Evolutionary conservation across 2,329 filamentous ascomycete species (phyloP).

Genomic region (Dryadomyces quercivorus): DNA sequence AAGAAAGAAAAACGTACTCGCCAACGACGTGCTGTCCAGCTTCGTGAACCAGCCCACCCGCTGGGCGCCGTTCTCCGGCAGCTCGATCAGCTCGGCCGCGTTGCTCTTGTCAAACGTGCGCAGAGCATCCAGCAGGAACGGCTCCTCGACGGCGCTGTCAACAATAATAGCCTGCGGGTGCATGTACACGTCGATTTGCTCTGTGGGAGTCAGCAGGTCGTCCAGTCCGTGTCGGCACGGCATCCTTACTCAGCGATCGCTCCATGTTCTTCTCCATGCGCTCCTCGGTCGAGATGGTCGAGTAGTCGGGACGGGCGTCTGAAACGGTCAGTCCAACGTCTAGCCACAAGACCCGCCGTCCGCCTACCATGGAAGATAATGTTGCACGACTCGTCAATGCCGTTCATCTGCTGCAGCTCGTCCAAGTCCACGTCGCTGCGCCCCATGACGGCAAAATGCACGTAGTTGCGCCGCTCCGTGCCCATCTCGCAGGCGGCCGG

Average conservation of each 20-base stretch:
- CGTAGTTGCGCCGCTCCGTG: constrained; percentile 50
- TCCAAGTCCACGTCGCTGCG: constrained; percentile 56
- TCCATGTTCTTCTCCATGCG: constrained; percentile 55
- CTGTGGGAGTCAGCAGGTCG: constrained; percentile 18
- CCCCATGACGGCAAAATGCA: constrained; percentile 74
- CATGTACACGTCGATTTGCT: constrained; percentile 60
- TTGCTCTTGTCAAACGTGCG: constrained; percentile 39
- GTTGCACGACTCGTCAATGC: constrained; percentile 58
- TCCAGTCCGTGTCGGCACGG: no score
- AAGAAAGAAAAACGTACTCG: constrained; percentile 29
- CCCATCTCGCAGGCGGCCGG: constrained; percentile 86
- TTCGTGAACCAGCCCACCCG: constrained; percentile 66
- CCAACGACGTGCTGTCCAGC: constrained; percentile 60
- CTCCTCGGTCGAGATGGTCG: constrained; percentile 53
- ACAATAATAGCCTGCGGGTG: constrained; percentile 66
- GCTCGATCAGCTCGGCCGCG: constrained; percentile 56
- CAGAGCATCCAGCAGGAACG: constrained; percentile 51
- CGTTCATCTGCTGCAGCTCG: constrained; percentile 64
- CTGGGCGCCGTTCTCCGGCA: constrained; percentile 52
- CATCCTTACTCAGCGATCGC: constrained; percentile 47
- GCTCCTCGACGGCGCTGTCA: constrained; percentile 59
- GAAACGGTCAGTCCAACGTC: not conserved
- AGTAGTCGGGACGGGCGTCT: constrained; percentile 69
- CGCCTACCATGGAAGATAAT: constrained; percentile 44
- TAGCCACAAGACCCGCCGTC: constrained; percentile 8